These are phyloP conservation scores for Podila horticola DNA, from an alignment of 192 early-diverging fungal genomes.

Conservation along the genomic window DNA sequence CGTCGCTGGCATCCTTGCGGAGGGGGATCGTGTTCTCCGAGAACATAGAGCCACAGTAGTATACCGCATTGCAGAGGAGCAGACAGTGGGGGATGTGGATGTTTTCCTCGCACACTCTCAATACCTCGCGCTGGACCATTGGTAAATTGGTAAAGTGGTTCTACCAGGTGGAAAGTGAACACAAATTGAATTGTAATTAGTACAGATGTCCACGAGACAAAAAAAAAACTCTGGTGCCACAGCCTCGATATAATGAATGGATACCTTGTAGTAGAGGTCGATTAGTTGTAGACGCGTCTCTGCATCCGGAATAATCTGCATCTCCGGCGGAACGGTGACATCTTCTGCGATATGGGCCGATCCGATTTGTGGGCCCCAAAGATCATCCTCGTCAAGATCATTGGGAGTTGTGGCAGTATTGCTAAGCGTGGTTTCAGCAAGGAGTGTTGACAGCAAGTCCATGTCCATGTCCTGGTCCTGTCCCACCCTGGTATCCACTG, in stretches of 20 bases:
- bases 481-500: neutral
- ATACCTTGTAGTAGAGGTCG: slow-evolving; percentile 19
- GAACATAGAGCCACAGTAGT: slow-evolving; percentile 28
- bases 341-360: neutral
- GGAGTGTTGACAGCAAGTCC: slow-evolving; percentile 6
- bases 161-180: neutral
- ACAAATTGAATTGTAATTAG: neutral
- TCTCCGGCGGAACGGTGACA: neutral
- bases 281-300: slow-evolving; percentile 8
- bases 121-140: slow-evolving; percentile 43
- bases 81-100: slow-evolving; percentile 47
- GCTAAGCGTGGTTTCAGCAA: slow-evolving; percentile 13
- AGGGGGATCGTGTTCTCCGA: slow-evolving; percentile 18
- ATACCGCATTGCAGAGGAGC: slow-evolving; percentile 47
- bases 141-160: slow-evolving; percentile 34
- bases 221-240: neutral
- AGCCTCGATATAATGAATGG: no score
- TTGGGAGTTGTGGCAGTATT: neutral
- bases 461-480: slow-evolving; percentile 16
- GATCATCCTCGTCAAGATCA: slow-evolving; percentile 13
- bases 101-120: slow-evolving; percentile 44
- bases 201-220: neutral
- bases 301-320: slow-evolving; percentile 18
- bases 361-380: slow-evolving; percentile 10
- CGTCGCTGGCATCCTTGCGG: slow-evolving; percentile 35